phyloP scores from a whole-genome alignment of 179 eudicot genomes.

The Beta macrorhiza region DNA sequence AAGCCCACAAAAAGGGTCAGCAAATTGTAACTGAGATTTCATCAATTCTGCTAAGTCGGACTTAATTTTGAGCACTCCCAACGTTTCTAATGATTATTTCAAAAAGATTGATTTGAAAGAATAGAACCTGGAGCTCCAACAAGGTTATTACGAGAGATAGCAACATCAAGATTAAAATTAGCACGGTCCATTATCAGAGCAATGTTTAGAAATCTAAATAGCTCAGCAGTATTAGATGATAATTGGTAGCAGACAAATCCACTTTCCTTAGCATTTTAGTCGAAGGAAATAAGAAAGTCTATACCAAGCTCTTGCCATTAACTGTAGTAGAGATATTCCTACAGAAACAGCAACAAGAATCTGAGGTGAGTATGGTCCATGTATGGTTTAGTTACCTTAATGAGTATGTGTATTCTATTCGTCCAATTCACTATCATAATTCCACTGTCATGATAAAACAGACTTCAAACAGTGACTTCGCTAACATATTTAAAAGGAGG shows the following conservation, averaged over 20 bases:
- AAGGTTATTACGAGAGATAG: background rate
- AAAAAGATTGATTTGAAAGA: background rate
- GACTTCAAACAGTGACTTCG: background rate
- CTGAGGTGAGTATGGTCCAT: background rate
- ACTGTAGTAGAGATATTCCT: background rate
- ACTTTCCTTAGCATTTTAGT: background rate
- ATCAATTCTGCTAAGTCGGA: background rate
- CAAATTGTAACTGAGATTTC: background rate
- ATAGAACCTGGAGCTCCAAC: background rate
- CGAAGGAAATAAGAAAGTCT: background rate
- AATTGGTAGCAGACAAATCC: background rate
- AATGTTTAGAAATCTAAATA: background rate
- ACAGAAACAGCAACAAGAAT: background rate
- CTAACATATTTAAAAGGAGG: background rate
- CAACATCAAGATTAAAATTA: background rate
- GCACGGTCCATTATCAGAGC: background rate
- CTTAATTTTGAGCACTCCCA: conserved; percentile 10
- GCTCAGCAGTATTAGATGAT: background rate
- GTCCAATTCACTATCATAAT: background rate
- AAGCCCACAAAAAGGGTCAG: background rate
- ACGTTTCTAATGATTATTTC: background rate
- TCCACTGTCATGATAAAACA: background rate
- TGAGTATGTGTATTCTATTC: background rate
- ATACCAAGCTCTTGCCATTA: background rate
- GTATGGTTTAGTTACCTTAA: background rate